A percentile compares a stretch with the other conserved stretches of the same genome.
Conservation (phyloP, 805 yeast species). For the Candida taoyuanica region DNA sequence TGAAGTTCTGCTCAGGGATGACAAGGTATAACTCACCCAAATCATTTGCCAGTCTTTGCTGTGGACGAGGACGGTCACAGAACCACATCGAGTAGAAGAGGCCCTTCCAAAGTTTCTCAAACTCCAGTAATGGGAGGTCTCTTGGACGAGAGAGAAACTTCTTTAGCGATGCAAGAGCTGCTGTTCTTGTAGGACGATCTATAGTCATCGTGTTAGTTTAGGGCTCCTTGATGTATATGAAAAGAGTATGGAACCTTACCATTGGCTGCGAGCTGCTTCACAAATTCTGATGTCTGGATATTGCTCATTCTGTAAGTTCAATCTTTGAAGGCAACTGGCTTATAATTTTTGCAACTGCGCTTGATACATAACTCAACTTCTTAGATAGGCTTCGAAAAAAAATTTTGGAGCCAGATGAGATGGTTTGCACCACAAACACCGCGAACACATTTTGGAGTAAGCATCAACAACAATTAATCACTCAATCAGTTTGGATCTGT, state of each 20-base stretch:
- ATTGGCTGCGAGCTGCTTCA: constrained; percentile 80
- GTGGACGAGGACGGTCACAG: constrained; percentile 89
- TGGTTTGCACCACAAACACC: not conserved
- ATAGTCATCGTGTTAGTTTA: constrained; percentile 8
- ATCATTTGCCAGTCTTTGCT: constrained; percentile 73
- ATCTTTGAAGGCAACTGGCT: not conserved
- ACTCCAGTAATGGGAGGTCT: constrained; percentile 36
- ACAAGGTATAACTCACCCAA: constrained; percentile 54
- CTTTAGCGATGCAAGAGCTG: constrained; percentile 62
- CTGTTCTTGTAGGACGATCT: constrained; percentile 66
- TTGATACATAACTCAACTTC: too few species aligned
- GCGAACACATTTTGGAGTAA: not conserved
- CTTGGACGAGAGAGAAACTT: constrained; percentile 45
- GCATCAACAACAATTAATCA: too few species aligned
- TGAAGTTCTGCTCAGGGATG: constrained; percentile 39
- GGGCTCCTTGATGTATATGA: not conserved
- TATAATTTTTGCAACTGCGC: too few species aligned
- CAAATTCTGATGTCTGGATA: constrained; percentile 48
- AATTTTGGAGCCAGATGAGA: not conserved
- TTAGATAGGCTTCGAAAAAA: not conserved
- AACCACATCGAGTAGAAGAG: constrained; percentile 94
- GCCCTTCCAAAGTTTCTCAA: constrained; percentile 94
- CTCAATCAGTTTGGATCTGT: too few species aligned
- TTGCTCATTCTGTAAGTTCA: constrained; percentile 11
- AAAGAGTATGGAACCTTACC: constrained; percentile 30